phyloP scores from a whole-genome alignment of 2,329 filamentous ascomycete species.

The Onygenales sp. region DNA sequence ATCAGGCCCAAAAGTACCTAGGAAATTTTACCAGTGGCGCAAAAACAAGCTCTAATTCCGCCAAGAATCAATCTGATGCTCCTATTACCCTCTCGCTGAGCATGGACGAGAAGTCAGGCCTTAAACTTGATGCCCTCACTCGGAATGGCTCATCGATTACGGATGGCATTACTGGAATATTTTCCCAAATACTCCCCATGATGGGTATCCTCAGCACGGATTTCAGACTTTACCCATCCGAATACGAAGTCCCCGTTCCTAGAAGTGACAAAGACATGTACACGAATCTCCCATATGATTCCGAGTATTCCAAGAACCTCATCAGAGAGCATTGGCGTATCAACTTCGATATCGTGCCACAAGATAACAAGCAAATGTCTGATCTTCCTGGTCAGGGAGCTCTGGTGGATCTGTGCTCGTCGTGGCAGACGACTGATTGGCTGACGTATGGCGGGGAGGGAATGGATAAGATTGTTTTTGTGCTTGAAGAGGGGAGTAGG shows the following conservation, averaged over 20 bases:
- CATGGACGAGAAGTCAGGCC: slow-evolving; percentile 10
- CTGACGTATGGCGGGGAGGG: slow-evolving; percentile 27
- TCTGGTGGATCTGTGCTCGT: slow-evolving; percentile 18
- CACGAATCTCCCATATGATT: neutral
- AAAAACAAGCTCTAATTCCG: neutral
- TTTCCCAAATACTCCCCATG: slow-evolving; percentile 6
- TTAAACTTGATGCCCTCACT: slow-evolving; percentile 12
- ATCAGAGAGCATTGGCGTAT: slow-evolving; percentile 15
- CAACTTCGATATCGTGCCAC: slow-evolving; percentile 13
- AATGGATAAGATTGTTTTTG: slow-evolving; percentile 24
- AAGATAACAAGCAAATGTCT: slow-evolving; percentile 13
- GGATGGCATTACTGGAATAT: slow-evolving; percentile 9
- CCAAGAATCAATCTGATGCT: neutral
- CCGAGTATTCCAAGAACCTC: slow-evolving; percentile 1
- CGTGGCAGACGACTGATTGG: slow-evolving; percentile 27
- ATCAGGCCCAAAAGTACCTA: slow-evolving; percentile 14
- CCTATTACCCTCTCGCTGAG: slow-evolving; percentile 5
- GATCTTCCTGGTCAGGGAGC: slow-evolving; percentile 19
- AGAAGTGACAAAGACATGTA: neutral
- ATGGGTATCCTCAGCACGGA: slow-evolving; percentile 12
- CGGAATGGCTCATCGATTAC: slow-evolving; percentile 12
- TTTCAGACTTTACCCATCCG: slow-evolving; percentile 13
- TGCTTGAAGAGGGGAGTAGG: slow-evolving; percentile 14
- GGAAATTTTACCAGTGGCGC: slow-evolving; percentile 7
- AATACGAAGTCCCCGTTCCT: slow-evolving; percentile 6